phyloP scores from a whole-genome alignment of 2,329 filamentous ascomycete species.

The Alternaria hordeiaustralica region DNA sequence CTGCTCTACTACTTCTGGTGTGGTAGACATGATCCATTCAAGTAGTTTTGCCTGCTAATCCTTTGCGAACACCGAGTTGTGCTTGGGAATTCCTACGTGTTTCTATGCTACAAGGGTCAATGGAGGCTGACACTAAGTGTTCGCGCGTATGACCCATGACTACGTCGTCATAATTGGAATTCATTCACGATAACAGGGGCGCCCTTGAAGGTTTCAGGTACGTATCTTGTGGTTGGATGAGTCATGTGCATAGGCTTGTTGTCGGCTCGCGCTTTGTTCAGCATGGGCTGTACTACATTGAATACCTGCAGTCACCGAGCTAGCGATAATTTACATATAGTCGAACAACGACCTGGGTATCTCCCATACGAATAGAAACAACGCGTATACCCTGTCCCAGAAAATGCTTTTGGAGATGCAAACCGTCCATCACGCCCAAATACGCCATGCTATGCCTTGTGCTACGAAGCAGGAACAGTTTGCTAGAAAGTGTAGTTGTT shows the following conservation, averaged over 20 bases:
- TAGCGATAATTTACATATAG: background rate
- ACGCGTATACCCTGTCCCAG: background rate
- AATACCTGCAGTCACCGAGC: background rate
- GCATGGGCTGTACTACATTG: background rate
- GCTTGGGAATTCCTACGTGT: background rate
- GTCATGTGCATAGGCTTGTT: background rate
- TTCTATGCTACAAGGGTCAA: background rate
- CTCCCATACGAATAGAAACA: background rate
- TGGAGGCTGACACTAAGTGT: background rate
- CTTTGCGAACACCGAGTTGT: background rate
- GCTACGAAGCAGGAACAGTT: background rate
- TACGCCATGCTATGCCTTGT: background rate
- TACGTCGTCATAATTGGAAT: background rate
- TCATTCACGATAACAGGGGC: background rate
- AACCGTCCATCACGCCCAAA: background rate
- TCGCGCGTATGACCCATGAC: background rate
- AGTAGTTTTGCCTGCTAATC: background rate
- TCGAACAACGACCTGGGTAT: background rate
- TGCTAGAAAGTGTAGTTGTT: constrained; percentile 7
- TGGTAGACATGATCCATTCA: background rate
- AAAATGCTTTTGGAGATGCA: background rate
- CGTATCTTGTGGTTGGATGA: background rate
- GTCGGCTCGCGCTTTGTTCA: background rate
- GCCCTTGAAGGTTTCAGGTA: background rate
- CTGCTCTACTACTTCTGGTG: background rate